A percentile compares a stretch with the other conserved stretches of the same genome.
Conservation (phyloP, 768 basidiomycete genomes). For the Flagelloscypha sp. region DNA sequence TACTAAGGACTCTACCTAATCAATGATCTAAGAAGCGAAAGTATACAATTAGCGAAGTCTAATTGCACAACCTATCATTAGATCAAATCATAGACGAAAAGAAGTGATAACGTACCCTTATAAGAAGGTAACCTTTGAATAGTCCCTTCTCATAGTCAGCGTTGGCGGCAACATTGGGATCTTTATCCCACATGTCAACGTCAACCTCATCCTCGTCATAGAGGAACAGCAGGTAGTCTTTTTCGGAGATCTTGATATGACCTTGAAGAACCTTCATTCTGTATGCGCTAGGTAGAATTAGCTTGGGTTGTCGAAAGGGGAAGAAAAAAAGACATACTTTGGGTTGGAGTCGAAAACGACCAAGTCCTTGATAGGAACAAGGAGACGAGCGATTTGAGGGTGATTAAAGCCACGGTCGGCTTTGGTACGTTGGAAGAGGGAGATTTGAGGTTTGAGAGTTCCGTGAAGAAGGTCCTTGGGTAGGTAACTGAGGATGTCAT, state of each 20-base stretch:
- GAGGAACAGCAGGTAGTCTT: not conserved
- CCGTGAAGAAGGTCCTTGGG: not conserved
- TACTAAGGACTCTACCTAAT: no score
- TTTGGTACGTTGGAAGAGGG: no score
- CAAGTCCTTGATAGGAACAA: not conserved
- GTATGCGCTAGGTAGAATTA: no score
- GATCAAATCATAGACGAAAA: no score
- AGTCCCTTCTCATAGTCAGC: not conserved
- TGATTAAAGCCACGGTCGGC: not conserved
- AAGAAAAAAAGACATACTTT: no score
- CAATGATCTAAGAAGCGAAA: no score
- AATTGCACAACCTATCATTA: no score
- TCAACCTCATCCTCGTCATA: not conserved
- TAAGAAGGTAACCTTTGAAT: slow-evolving; percentile 1
- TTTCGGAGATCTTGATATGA: not conserved
- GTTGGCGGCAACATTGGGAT: no score
- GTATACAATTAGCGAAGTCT: no score
- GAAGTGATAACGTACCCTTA: not conserved
- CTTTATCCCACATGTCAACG: no score
- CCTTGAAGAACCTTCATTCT: not conserved
- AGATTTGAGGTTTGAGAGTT: not conserved
- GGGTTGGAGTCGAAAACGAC: not conserved
- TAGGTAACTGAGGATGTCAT: not conserved
- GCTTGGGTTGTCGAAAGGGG: no score
- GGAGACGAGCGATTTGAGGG: not conserved